phyloP scores from a whole-genome alignment of 352 stramenopile genomes.

The Pythium angustatum region DNA sequence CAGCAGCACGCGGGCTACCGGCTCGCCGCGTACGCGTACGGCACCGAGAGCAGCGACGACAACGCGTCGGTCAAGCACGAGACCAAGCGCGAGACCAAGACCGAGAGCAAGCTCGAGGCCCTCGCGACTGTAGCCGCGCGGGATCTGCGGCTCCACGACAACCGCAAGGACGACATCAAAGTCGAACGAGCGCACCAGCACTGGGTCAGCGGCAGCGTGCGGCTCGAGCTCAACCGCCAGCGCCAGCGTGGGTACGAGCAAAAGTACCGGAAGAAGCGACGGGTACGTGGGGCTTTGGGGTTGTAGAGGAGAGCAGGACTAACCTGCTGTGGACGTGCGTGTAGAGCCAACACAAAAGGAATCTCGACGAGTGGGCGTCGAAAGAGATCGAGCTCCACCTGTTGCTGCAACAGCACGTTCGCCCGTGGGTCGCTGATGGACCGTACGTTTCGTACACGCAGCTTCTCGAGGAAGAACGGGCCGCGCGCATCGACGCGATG shows the following conservation, averaged over 20 bases:
- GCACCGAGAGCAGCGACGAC: too few relatives aligned
- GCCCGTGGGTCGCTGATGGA: background rate
- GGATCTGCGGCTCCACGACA: too few relatives aligned
- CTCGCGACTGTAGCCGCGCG: too few relatives aligned
- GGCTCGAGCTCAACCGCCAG: background rate
- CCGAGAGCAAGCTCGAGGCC: too few relatives aligned
- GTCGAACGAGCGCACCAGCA: background rate
- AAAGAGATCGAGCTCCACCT: slow-evolving; percentile 8
- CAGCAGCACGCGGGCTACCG: too few relatives aligned
- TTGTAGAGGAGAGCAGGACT: too few relatives aligned
- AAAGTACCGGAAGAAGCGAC: slow-evolving; percentile 32
- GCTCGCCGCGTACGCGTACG: too few relatives aligned
- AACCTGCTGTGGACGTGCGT: too few relatives aligned
- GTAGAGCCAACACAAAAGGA: background rate
- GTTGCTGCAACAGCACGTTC: background rate
- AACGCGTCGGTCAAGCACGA: too few relatives aligned
- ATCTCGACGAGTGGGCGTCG: slow-evolving; percentile 2
- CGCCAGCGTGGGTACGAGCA: slow-evolving; percentile 17
- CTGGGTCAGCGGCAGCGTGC: background rate
- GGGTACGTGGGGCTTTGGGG: slow-evolving; percentile 36
- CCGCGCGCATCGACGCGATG: background rate
- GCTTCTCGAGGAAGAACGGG: background rate
- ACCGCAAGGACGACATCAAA: slow-evolving; percentile 8
- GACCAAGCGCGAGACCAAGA: too few relatives aligned
- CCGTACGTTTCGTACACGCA: background rate